Evolutionary conservation across 2,329 filamentous ascomycete species (phyloP).

Genomic region (Colletotrichum echinochloae): DNA sequence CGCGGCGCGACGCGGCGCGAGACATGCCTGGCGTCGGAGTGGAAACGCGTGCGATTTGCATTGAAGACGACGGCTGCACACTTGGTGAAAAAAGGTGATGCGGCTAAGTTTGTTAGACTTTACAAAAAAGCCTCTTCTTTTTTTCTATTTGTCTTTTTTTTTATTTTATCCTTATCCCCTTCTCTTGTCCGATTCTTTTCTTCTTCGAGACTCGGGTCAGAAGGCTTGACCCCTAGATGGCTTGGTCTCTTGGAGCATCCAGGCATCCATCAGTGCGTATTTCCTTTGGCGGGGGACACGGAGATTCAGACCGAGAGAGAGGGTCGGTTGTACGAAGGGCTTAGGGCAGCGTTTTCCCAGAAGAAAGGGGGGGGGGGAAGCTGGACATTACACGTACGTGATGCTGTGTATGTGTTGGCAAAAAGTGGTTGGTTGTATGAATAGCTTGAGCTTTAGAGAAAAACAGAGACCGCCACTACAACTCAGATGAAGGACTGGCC

Average conservation of each 20-base stretch:
- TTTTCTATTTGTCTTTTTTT: slow-evolving; percentile 23
- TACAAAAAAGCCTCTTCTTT: slow-evolving; percentile 23
- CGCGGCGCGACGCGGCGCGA: slow-evolving; percentile 21
- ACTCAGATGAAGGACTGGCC: neutral
- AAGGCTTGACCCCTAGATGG: slow-evolving; percentile 10
- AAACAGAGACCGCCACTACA: slow-evolving; percentile 17
- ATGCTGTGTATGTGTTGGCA: neutral
- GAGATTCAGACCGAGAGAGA: slow-evolving; percentile 12
- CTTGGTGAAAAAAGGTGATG: neutral
- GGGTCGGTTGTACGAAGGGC: slow-evolving; percentile 21
- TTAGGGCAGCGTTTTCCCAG: neutral
- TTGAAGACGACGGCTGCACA: slow-evolving; percentile 29
- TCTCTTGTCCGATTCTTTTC: neutral
- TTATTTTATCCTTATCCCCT: too few relatives aligned
- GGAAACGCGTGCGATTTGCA: slow-evolving; percentile 27
- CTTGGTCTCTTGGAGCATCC: neutral
- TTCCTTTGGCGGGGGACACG: neutral
- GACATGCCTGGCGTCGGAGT: slow-evolving; percentile 28
- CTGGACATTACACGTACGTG: neutral
- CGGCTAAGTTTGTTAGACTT: slow-evolving; percentile 29
- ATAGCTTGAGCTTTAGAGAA: slow-evolving; percentile 20
- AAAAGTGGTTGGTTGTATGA: slow-evolving; percentile 22
- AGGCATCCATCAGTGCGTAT: neutral
- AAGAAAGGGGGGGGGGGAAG: neutral
- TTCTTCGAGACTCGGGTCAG: neutral